Evolutionary conservation across 2,329 filamentous ascomycete genomes (phyloP), one percentile per base, ranked within the genome.

Genomic region (Hypoxylon rubiginosum): DNA sequence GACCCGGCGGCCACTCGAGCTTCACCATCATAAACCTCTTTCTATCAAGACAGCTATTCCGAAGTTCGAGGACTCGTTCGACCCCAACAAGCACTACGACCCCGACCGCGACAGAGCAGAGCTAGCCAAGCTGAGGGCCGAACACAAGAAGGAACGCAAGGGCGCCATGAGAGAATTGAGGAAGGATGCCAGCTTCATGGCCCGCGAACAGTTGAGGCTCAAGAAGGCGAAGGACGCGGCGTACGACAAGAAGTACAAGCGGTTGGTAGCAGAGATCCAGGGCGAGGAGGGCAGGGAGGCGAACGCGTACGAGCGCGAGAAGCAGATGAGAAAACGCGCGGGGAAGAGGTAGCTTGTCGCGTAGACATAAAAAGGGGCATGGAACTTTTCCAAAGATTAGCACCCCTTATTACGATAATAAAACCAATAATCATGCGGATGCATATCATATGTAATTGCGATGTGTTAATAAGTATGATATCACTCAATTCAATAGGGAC

Each of bases 81-180:
- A 97, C 79, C 96, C 96, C 2, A 89, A 92, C 82, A 95, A 94
- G 82, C 96, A 98, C 86, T 98, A 99, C 87, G 97, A 99, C 77
- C 94, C 94, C 0, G 92, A 99, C 80, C 91, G 90, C 72, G 94
- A 97, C 80, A 92, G 96, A 34, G 91, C 92, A 21, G 94, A 97
- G 76, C 81, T 92, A 67, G 90, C 90, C 76, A 96, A 94, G 80
- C 86, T 99, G 76, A 90, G 90, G 82, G 90, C 90, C 68, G 95
- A 98, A 83, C 92, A 94, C 87, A 97, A 97, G 89, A 89, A 92
- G 77, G 96, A 99, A 86, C 88, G 89, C 79, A 99, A 99, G 88
- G 95, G 94, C 1, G 95, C 94, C 6, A 87, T 99, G 84, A 88
- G 96, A 73, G 96, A 99, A 82, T 83, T 99, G 73, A 88, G 96